Base-by-base conservation (phyloP, 2,329 filamentous ascomycete species). In the Colletotrichum sp. region DNA sequence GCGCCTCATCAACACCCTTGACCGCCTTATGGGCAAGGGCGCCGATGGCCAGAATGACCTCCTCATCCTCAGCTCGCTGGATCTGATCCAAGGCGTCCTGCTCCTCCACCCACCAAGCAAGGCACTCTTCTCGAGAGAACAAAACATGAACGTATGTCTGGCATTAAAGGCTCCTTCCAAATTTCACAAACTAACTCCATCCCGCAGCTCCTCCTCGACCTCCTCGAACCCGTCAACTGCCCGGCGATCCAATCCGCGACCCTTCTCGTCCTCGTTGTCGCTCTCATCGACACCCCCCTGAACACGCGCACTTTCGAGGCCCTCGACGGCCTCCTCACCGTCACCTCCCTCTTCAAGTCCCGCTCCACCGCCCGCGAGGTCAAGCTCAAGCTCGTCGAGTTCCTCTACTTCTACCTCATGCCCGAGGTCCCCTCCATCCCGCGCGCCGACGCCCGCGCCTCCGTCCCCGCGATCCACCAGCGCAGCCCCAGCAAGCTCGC, bases 321-420 rank as follows among this genome's bases (percentile, higher is more conserved):
- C 71, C 94, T 98, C 79, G 96, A 99, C 83, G 97, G 97, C 71
- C 91, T 99, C 7, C 91, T 98, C 55, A 97, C 96, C 2, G 93
- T 99, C 61, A 98, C 96, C 3, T 96, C 95, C 12, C 90, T 99
- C 66, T 98, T 99, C 91, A 98, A 98, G 85, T 95, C 94, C 78
- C 93, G 95, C 76, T 92, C 93, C 78, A 98, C 96, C 5, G 93
- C 93, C 28, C 93, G 95, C 77, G 95, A 96, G 80, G 96, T 99
- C 79, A 98, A 98, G 87, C 91, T 98, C 82, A 97, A 98, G 84
- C 92, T 98, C n/a, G 93, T 98, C 79, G 97, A 99, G 85, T 99
- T 99, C 83, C 87, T 99, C 68, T 99, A 99, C 88, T 99, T 99
- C 85, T 99, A 99, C 85, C 93, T 99, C 80, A 98, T 99, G 94